phyloP scores from a whole-genome alignment of 805 yeast genomes.

The Lipomyces orientalis region DNA sequence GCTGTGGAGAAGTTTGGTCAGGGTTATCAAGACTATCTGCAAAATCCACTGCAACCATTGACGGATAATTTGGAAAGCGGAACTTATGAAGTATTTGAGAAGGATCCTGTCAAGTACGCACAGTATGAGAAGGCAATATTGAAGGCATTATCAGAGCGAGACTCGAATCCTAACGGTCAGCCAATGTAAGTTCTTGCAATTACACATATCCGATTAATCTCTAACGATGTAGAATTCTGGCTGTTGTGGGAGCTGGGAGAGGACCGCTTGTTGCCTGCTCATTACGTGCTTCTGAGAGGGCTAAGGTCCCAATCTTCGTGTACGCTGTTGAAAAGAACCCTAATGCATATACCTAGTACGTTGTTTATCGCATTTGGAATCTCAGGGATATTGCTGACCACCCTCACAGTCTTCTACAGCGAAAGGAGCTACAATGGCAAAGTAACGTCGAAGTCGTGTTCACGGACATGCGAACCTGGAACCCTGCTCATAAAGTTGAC shows the following conservation, averaged over 20 bases:
- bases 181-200: not conserved
- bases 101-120: conserved; percentile 70
- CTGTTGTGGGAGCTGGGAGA: conserved; percentile 85
- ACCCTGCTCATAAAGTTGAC: conserved; percentile 51
- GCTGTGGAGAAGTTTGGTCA: conserved; percentile 46
- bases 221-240: conserved; percentile 44
- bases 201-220: not conserved
- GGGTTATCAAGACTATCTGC: conserved; percentile 53
- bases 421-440: conserved; percentile 61
- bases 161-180: not conserved
- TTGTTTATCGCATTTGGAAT: not conserved
- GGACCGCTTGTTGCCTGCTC: conserved; percentile 76
- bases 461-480: conserved; percentile 65
- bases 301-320: conserved; percentile 44
- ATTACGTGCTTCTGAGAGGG: conserved; percentile 49
- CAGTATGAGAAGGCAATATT: conserved; percentile 69
- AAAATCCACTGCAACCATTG: conserved; percentile 78
- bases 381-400: not conserved
- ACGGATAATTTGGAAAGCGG: conserved; percentile 59
- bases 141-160: conserved; percentile 51
- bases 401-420: conserved; percentile 49
- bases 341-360: conserved; percentile 53
- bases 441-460: conserved; percentile 56
- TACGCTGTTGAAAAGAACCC: conserved; percentile 76
- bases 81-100: conserved; percentile 73